Evolutionary conservation across 805 yeast species (phyloP), one percentile per base, ranked within the genome.

Genomic region (Lipomyces orientalis): DNA sequence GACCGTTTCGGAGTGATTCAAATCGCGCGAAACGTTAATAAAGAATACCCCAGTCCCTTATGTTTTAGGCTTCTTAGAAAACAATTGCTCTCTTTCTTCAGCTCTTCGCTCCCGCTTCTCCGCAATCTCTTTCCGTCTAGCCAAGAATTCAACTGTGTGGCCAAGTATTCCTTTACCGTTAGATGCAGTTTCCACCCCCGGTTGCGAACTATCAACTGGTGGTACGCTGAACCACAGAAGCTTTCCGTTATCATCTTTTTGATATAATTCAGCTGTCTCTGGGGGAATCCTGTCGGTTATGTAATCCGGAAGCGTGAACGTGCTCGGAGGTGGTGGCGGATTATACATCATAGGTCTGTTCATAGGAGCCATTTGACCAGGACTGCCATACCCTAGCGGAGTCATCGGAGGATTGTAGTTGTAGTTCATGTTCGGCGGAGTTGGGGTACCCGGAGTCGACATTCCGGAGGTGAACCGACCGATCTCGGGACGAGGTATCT

Each of bases 291-390:
- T 54, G 31, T 67, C 71, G n/a, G 72, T 67, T 31, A 73, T 67
- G 52, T 66, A 68, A 1, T 75, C 77, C 1, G 80, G 78, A 49
- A 77, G 70, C 19, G 79, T 78, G 65, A 77, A 77, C 56, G 79
- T 74, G 22, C 74, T 68, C 14, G 79, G 78, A 0, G 80, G 79
- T 12, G 71, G 75, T 1, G 79, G 78, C 22, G 78, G 77, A 14
- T 73, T 71, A 34, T 71, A 74, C 22, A 64, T 66, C 29, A 46
- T 33, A 33, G 66, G 35, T 39, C 65, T 62, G 43, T 56, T 54
- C 46, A 57, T 58, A 22, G 66, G 64, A 29, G 69, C 57, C 55
- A 61, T 52, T 16, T 55, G 34, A 51, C 59, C 62, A 25, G 57
- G 64, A 33, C 31, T 33, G 35, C 29, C 49, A 12, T 46, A 35